phyloP scores from a whole-genome alignment of 179 eudicot species.

The Carnegiea gigantea region DNA sequence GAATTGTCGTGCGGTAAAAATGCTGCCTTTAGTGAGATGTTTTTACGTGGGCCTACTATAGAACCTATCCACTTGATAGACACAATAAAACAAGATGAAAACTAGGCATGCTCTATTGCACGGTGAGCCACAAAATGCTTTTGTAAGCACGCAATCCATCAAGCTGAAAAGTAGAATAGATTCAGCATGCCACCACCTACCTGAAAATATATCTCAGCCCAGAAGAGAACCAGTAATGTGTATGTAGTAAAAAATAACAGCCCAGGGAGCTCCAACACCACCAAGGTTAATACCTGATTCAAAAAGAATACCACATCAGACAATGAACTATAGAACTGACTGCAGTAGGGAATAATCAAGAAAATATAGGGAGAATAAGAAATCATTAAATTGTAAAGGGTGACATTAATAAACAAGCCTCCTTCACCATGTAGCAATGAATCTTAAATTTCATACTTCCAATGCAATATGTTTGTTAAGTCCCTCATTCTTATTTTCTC shows the following conservation, averaged over 20 bases:
- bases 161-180: slow-evolving; percentile 3
- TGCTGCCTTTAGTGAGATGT: too few species aligned
- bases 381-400: neutral
- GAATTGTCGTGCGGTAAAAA: too few species aligned
- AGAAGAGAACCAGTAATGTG: slow-evolving; percentile 85
- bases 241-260: slow-evolving; percentile 86
- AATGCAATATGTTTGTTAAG: neutral
- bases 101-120: neutral
- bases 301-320: slow-evolving; percentile 22
- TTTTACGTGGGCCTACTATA: neutral
- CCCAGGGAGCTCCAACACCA: slow-evolving; percentile 83
- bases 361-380: neutral
- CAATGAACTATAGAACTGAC: neutral
- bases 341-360: neutral
- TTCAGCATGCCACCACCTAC: slow-evolving; percentile 27
- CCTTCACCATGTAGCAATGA: neutral
- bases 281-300: slow-evolving; percentile 58
- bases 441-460: neutral
- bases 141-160: neutral
- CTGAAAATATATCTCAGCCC: slow-evolving; percentile 99
- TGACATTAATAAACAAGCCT: neutral
- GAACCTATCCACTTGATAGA: neutral
- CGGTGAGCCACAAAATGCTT: neutral
- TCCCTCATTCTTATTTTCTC: neutral
- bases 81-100: neutral